Percentiles rank a stretch among this genome's conserved stretches.
These are phyloP conservation scores for Trypanosoma rangeli DNA, from an alignment of 208 protist genomes.

Conservation along the genomic window DNA sequence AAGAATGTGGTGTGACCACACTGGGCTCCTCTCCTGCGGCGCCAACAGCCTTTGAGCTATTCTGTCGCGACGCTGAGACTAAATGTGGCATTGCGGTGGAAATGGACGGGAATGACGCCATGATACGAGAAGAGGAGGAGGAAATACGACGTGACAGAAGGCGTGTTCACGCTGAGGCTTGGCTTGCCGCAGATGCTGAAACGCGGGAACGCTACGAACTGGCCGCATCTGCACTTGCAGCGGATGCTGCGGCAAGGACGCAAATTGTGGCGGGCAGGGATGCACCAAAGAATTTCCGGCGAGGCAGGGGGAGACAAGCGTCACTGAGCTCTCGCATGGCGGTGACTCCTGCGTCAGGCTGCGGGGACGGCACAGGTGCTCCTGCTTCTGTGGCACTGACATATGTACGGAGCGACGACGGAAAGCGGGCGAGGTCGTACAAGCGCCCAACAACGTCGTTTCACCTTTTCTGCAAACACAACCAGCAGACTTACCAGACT, in stretches of 20 bases:
- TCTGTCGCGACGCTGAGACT: conserved; percentile 9
- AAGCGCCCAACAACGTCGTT: conserved; percentile 3
- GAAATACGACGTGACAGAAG: not conserved
- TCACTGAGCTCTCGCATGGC: not conserved
- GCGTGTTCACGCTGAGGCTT: conserved; percentile 29
- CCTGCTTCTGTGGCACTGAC: not conserved
- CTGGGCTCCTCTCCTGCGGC: not conserved
- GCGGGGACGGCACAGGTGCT: not conserved
- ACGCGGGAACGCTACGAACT: conserved; percentile 22
- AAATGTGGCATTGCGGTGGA: not conserved
- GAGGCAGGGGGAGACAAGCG: not conserved
- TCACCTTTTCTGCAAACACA: conserved; percentile 7
- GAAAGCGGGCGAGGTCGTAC: not conserved
- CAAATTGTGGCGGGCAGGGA: not conserved
- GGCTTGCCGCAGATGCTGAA: conserved; percentile 28
- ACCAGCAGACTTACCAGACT: not conserved
- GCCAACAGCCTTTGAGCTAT: conserved; percentile 27
- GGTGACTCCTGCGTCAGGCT: not conserved
- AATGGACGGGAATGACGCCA: not conserved
- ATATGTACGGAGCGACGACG: not conserved
- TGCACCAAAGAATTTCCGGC: conserved; percentile 1
- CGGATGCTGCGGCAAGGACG: not conserved
- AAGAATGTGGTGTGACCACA: too few species aligned
- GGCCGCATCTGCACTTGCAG: not conserved
- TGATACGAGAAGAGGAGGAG: not conserved